phyloP scores from a whole-genome alignment of 148 eudicot species.

The Euryodendron excelsum region DNA sequence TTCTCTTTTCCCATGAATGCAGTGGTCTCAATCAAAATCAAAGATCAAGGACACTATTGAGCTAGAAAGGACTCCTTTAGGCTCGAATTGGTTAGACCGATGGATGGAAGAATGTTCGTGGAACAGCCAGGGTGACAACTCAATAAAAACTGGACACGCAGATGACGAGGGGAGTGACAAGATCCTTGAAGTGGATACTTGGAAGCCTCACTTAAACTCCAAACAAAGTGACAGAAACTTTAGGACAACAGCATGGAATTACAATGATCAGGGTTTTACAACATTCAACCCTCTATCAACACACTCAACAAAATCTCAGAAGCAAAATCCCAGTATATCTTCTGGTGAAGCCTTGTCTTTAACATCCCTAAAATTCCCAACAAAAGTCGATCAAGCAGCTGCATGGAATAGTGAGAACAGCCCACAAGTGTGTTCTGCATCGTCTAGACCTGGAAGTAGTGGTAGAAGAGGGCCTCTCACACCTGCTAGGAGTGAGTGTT shows the following conservation, averaged over 20 bases:
- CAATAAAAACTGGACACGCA: constrained; percentile 19
- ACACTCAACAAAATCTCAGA: constrained; percentile 32
- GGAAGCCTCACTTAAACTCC: constrained; percentile 57
- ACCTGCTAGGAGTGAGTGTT: constrained; percentile 59
- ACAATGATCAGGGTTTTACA: constrained; percentile 39
- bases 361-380: constrained; percentile 43
- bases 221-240: constrained; percentile 21
- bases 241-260: constrained; percentile 34
- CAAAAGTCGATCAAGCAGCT: constrained; percentile 28
- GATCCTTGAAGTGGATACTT: constrained; percentile 82
- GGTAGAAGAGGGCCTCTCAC: constrained; percentile 49
- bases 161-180: constrained; percentile 72
- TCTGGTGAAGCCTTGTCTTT: constrained; percentile 45
- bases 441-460: constrained; percentile 53
- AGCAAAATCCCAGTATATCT: constrained; percentile 42
- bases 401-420: constrained; percentile 37
- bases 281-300: constrained; percentile 41
- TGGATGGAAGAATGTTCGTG: constrained; percentile 68
- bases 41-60: constrained; percentile 26
- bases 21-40: constrained; percentile 44
- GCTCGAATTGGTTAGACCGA: constrained; percentile 53
- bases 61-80: constrained; percentile 21
- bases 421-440: constrained; percentile 40
- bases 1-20: constrained; percentile 26
- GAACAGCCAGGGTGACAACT: constrained; percentile 38